Percentiles rank a stretch among this genome's conserved stretches.
Evolutionary conservation across 257 asterid species (phyloP).

Genomic region (Forsythia viridissima): DNA sequence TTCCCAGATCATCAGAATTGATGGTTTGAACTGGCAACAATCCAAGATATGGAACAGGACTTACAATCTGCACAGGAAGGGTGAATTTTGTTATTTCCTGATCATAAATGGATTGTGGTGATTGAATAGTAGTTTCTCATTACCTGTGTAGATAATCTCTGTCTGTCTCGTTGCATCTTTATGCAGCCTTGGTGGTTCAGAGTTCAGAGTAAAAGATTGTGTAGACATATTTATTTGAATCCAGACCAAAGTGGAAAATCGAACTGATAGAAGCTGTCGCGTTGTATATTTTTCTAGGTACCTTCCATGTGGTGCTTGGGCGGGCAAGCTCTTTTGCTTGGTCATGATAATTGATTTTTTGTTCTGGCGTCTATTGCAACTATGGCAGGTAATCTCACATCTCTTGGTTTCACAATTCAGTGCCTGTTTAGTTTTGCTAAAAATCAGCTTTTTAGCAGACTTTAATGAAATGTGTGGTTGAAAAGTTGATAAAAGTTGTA

Average conservation of each 20-base stretch:
- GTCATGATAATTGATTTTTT: slow-evolving; percentile 82
- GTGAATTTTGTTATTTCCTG: neutral
- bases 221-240: neutral
- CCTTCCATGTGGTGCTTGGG: slow-evolving; percentile 92
- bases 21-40: neutral
- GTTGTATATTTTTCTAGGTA: slow-evolving; percentile 48
- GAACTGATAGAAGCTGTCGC: neutral
- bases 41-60: no score
- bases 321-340: slow-evolving; percentile 89
- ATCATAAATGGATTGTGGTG: neutral
- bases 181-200: neutral
- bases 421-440: no score
- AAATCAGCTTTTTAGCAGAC: no score
- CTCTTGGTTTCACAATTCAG: neutral
- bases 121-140: neutral
- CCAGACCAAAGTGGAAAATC: neutral
- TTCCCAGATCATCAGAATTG: neutral
- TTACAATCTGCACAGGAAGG: no score
- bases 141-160: neutral
- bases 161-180: neutral
- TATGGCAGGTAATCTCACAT: slow-evolving; percentile 62
- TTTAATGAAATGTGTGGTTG: no score
- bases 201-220: neutral
- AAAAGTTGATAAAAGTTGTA: no score
- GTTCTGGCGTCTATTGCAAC: slow-evolving; percentile 70